Conservation (phyloP, 1,139 yeast species). For the Yamadazyma diospyri region DNA sequence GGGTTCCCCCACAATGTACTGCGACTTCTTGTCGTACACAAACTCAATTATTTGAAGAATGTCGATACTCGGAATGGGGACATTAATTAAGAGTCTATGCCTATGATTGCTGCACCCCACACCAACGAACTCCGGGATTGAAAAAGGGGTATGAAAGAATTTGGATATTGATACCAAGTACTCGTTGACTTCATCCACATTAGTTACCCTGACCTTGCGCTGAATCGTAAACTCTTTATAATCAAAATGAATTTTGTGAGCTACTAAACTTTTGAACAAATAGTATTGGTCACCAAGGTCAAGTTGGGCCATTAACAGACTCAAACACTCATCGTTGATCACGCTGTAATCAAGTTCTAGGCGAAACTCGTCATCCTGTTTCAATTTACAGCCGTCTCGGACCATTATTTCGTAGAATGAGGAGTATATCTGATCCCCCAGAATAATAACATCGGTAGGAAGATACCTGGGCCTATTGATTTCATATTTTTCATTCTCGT, state of each 20-base stretch:
- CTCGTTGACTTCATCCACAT: conserved; percentile 5
- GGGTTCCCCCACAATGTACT: conserved; percentile 63
- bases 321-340: conserved; percentile 40
- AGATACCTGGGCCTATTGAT: conserved; percentile 26
- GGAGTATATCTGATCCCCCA: conserved; percentile 67
- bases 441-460: conserved; percentile 42
- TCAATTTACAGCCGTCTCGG: conserved; percentile 16
- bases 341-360: conserved; percentile 45
- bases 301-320: not conserved
- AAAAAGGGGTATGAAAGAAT: conserved; percentile 2
- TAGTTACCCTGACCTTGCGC: conserved; percentile 8
- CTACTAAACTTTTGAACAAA: conserved; percentile 7
- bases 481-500: conserved; percentile 33
- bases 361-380: conserved; percentile 34
- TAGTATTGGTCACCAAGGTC: conserved; percentile 3
- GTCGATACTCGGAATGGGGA: conserved; percentile 50
- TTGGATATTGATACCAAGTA: conserved; percentile 1
- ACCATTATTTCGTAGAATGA: conserved; percentile 52
- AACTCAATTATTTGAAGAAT: conserved; percentile 50
- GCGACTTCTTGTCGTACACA: conserved; percentile 32
- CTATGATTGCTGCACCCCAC: not conserved
- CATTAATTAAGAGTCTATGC: conserved; percentile 30
- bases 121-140: conserved; percentile 1
- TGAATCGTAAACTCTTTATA: conserved; percentile 7
- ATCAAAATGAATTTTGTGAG: conserved; percentile 9